Evolutionary conservation across 2,329 filamentous ascomycete genomes (phyloP), one percentile per base, ranked within the genome.

Genomic region (Colletotrichum sp.): DNA sequence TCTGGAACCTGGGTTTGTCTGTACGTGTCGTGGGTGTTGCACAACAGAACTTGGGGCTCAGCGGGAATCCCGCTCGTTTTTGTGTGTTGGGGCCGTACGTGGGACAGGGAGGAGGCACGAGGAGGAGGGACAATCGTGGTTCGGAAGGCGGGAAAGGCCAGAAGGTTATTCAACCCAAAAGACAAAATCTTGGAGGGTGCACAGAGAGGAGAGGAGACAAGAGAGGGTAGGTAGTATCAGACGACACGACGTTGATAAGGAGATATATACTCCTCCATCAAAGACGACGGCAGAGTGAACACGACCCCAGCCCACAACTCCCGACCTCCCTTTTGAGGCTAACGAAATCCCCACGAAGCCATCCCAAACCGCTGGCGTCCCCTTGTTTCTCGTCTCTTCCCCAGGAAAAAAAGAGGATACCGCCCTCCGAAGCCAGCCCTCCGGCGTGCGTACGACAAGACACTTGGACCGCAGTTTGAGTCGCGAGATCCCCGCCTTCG

Each of bases 381-480:
- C 43, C 66, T 69, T 56, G 55, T n/a, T 60, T 58, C 64, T 55
- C 43, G 43, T 52, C n/a, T n/a, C 62, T 70, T 75, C 72, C 62
- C 64, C 73, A 70, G 64, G 73, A 68, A 68, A 68, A 62, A 67
- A 68, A 58, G 67, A 70, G 66, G 66, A 60, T 43, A 68, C 66
- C 30, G 30, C 24, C 26, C 18, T n/a, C 26, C 26, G 62, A 48
- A 30, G 36, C 62, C 62, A 30, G 43, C 43, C 43, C 43, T 52
- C 43, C 43, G 43, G 15, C 12, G 16, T 34, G 43, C 65, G 48
- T 34, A 34, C 56, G 56, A 62, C 67, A 61, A 61, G 36, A 62
- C 67, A 62, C 9, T 61, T 43, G 34, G 67, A 24, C 67, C 55
- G 52, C 48, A 36, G 28, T 48, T 16, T 21, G 43, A 48, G 43